These are phyloP conservation scores for Citrus glauca DNA, from an alignment of 345 rosid species.

Conservation along the genomic window DNA sequence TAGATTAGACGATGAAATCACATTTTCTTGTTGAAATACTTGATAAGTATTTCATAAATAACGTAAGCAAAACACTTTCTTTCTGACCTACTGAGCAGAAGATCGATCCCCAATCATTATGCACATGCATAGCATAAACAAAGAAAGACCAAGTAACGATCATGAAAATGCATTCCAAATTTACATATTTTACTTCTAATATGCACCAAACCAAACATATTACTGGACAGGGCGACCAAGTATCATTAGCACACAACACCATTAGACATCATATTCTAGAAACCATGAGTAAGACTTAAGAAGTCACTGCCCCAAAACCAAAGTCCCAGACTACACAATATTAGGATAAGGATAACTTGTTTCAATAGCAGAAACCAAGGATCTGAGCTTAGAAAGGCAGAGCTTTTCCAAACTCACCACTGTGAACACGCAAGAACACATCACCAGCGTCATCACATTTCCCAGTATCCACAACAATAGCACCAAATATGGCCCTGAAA, in stretches of 20 bases:
- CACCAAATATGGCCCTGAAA: conserved; percentile 69
- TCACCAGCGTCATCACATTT: conserved; percentile 42
- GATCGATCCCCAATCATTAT: background rate
- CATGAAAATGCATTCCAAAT: background rate
- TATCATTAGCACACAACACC: background rate
- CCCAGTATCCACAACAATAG: conserved; percentile 53
- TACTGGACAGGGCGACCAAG: background rate
- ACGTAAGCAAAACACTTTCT: background rate
- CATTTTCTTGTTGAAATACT: background rate
- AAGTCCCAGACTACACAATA: background rate
- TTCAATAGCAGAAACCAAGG: background rate
- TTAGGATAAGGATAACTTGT: background rate
- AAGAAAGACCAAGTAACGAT: background rate
- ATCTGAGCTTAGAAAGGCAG: conserved; percentile 18
- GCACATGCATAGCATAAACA: background rate
- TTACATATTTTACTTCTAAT: background rate
- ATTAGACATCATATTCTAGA: background rate
- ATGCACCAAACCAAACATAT: background rate
- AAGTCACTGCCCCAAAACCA: background rate
- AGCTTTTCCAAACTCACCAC: conserved; percentile 25
- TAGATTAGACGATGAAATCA: background rate
- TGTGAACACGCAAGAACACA: conserved; percentile 52
- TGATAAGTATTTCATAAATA: background rate
- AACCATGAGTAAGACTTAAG: background rate
- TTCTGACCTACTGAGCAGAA: background rate